A percentile compares a stretch with the other conserved stretches of the same genome.
phyloP scores from a whole-genome alignment of 345 rosid genomes.

The Hirschfeldia incana region DNA sequence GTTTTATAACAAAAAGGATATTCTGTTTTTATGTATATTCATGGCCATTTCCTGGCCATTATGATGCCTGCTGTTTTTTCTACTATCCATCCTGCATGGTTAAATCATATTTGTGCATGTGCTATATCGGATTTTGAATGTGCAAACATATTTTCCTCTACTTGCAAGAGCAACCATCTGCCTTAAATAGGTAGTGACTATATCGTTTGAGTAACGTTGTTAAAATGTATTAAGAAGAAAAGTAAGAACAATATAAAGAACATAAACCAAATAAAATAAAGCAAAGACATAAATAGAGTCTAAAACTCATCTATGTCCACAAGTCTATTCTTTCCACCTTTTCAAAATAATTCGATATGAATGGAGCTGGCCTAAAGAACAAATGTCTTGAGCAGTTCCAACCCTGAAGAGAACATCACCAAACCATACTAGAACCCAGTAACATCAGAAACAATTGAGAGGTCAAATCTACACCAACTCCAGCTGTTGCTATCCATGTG shows the following conservation, averaged over 20 bases:
- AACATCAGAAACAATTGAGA: too few relatives aligned
- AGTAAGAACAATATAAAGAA: not conserved
- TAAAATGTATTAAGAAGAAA: not conserved
- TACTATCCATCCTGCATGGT: conserved; percentile 1
- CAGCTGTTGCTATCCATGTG: too few relatives aligned
- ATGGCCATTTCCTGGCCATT: not conserved
- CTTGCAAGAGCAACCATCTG: not conserved
- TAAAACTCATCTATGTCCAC: too few relatives aligned
- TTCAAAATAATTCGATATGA: too few relatives aligned
- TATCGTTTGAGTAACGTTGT: not conserved
- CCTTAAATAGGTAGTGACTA: not conserved
- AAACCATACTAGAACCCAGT: too few relatives aligned
- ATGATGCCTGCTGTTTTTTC: not conserved
- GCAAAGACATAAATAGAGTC: too few relatives aligned
- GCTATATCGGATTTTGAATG: conserved; percentile 1
- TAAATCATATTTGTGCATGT: not conserved
- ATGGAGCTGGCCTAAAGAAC: too few relatives aligned
- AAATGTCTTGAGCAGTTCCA: too few relatives aligned
- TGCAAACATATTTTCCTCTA: not conserved
- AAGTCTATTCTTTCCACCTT: too few relatives aligned
- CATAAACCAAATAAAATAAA: too few relatives aligned
- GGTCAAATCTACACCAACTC: too few relatives aligned
- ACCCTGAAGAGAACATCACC: too few relatives aligned
- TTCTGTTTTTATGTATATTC: not conserved
- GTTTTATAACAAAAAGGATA: not conserved